Conservation (phyloP, 257 asterid genomes). For the Nemophila menziesii region DNA sequence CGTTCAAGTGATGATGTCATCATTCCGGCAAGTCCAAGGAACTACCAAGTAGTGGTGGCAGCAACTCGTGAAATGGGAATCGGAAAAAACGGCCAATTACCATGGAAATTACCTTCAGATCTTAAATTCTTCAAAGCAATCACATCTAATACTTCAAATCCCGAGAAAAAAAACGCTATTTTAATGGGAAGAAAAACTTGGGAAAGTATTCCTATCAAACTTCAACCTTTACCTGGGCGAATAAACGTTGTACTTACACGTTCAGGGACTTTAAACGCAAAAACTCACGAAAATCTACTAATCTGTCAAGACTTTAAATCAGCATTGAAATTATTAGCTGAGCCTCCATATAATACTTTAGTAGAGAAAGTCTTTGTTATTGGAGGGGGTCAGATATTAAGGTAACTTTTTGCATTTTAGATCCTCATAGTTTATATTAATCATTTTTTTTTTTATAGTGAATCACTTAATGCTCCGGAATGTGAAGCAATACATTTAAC, state of each 20-base stretch:
- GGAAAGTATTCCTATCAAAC: conserved; percentile 62
- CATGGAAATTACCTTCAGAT: conserved; percentile 76
- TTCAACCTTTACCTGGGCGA: conserved; percentile 67
- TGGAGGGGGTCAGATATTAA: conserved; percentile 70
- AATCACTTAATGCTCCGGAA: conserved; percentile 48
- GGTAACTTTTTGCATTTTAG: conserved; percentile 18
- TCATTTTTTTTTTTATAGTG: conserved; percentile 35
- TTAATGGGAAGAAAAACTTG: conserved; percentile 87
- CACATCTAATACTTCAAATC: conserved; percentile 42
- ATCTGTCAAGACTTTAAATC: conserved; percentile 34
- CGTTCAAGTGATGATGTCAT: conserved; percentile 16
- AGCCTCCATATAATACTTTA: conserved; percentile 31
- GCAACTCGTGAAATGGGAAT: conserved; percentile 77
- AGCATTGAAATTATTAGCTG: conserved; percentile 46
- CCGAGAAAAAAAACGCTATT: conserved; percentile 54
- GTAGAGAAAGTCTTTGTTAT: conserved; percentile 56
- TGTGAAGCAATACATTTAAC: conserved; percentile 79
- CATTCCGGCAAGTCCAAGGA: conserved; percentile 19
- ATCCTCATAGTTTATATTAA: conserved; percentile 3
- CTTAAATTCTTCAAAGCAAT: conserved; percentile 64
- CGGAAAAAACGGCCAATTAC: conserved; percentile 64
- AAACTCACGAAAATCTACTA: conserved; percentile 33
- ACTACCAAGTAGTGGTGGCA: conserved; percentile 75
- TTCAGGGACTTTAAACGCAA: conserved; percentile 23
- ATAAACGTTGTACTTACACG: conserved; percentile 60